Percentiles rank a stretch among this genome's conserved stretches.
Evolutionary conservation across 192 early-diverging fungal species (phyloP).

Genomic region (Coemansia sp.): DNA sequence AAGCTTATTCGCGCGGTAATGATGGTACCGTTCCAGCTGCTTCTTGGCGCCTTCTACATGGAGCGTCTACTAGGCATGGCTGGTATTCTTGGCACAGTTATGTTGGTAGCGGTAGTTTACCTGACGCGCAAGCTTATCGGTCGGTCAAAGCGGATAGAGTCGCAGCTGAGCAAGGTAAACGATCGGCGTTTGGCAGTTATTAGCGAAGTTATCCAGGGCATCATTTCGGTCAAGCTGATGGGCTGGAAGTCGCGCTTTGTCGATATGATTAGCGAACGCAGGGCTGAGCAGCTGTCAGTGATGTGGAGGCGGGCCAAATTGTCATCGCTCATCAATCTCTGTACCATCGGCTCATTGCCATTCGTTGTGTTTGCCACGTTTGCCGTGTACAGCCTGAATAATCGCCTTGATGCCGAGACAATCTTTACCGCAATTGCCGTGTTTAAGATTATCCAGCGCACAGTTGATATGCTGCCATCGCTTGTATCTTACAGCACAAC

Average conservation of each 20-base stretch:
- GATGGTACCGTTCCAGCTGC: conserved; percentile 59
- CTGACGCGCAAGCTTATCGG: conserved; percentile 51
- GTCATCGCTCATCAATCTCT: conserved; percentile 58
- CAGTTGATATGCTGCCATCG: conserved; percentile 59
- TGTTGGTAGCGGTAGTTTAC: conserved; percentile 61
- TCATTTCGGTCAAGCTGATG: conserved; percentile 87
- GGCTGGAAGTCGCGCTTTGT: conserved; percentile 75
- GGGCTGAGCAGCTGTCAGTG: conserved; percentile 57
- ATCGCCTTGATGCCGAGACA: conserved; percentile 58
- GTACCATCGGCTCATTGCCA: conserved; percentile 57
- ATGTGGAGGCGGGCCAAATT: conserved; percentile 43
- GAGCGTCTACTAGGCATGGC: conserved; percentile 73
- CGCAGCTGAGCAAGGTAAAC: conserved; percentile 53
- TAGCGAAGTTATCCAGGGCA: conserved; percentile 81
- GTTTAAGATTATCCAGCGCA: conserved; percentile 63
- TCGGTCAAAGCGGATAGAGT: conserved; percentile 54
- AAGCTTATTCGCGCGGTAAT: conserved; percentile 55
- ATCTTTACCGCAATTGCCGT: conserved; percentile 70
- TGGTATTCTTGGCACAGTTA: conserved; percentile 67
- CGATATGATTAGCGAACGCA: conserved; percentile 58
- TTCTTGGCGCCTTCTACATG: conserved; percentile 64
- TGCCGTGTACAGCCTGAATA: conserved; percentile 57
- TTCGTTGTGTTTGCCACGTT: conserved; percentile 59
- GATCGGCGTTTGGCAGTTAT: conserved; percentile 73
- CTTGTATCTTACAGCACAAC: conserved; percentile 56